These are phyloP conservation scores for Curvularia hawaiiensis DNA, from an alignment of 2,329 filamentous ascomycete species.

Conservation along the genomic window DNA sequence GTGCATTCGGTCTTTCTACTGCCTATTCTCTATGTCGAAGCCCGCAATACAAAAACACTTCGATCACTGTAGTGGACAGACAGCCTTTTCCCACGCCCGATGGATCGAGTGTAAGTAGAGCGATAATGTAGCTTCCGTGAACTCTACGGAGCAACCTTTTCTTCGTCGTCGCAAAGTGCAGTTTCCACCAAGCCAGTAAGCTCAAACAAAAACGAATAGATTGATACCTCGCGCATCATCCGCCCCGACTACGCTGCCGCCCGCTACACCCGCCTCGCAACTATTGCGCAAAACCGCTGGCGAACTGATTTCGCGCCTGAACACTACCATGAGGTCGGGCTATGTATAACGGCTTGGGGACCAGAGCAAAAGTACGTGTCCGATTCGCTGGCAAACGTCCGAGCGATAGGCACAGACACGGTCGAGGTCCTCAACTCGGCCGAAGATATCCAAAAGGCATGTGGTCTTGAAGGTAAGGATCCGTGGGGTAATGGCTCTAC, in stretches of 20 bases:
- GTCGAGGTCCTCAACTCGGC: conserved; percentile 47
- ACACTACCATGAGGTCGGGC: conserved; percentile 72
- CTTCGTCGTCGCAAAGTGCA: background rate
- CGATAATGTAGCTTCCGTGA: background rate
- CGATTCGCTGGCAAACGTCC: conserved; percentile 44
- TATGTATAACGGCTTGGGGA: conserved; percentile 66
- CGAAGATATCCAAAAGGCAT: conserved; percentile 47
- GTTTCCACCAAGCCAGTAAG: background rate
- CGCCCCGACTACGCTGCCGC: conserved; percentile 81
- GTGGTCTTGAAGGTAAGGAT: conserved; percentile 50
- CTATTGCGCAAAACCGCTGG: conserved; percentile 72
- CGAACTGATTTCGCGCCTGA: conserved; percentile 67
- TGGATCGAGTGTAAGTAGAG: conserved; percentile 56
- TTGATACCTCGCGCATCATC: conserved; percentile 67
- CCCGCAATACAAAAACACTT: conserved; percentile 55
- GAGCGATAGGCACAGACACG: conserved; percentile 44
- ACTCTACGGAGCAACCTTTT: background rate
- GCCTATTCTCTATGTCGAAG: conserved; percentile 73
- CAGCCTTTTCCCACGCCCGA: conserved; percentile 63
- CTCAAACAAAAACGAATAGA: conserved; percentile 30
- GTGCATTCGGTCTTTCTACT: conserved; percentile 65
- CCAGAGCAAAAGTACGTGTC: conserved; percentile 50
- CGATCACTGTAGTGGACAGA: conserved; percentile 64
- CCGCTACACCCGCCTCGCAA: conserved; percentile 76
- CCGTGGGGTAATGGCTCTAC: conserved; percentile 56